phyloP scores from a whole-genome alignment of 768 basidiomycete species.

The Mycena galericulata region DNA sequence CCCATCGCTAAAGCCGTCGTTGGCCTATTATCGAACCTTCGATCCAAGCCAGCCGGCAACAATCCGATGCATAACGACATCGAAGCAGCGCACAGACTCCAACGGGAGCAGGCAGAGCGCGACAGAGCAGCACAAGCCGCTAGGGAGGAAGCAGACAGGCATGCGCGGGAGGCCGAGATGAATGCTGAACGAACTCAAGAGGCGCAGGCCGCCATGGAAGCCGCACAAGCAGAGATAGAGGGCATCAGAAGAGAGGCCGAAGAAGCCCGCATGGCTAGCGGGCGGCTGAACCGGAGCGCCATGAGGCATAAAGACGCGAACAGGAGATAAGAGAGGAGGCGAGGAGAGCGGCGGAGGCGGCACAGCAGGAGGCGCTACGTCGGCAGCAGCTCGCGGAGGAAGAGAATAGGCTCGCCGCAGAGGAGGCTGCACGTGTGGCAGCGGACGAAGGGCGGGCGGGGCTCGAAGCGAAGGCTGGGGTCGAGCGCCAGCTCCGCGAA shows the following conservation, averaged over 20 bases:
- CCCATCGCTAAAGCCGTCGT: background rate
- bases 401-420: constrained; percentile 30
- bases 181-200: constrained; percentile 12
- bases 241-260: background rate
- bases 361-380: constrained; percentile 43
- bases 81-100: constrained; percentile 10
- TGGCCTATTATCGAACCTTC: background rate
- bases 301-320: constrained; percentile 12
- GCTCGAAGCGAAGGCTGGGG: background rate
- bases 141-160: constrained; percentile 11
- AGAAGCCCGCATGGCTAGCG: background rate
- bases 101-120: constrained; percentile 13
- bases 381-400: constrained; percentile 43
- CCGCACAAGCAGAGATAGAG: constrained; percentile 12
- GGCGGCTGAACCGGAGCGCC: constrained; percentile 3
- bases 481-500: constrained; percentile 15
- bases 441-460: constrained; percentile 1
- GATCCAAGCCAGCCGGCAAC: background rate
- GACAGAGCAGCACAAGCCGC: constrained; percentile 12
- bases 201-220: constrained; percentile 14
- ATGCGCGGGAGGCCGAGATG: constrained; percentile 12
- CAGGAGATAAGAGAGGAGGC: constrained; percentile 17
- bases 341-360: constrained; percentile 26
- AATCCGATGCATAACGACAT: constrained; percentile 4
- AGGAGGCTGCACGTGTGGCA: background rate